These are phyloP conservation scores for Byssoonygena ceratinophila DNA, from an alignment of 2,329 filamentous ascomycete genomes.

Conservation along the genomic window DNA sequence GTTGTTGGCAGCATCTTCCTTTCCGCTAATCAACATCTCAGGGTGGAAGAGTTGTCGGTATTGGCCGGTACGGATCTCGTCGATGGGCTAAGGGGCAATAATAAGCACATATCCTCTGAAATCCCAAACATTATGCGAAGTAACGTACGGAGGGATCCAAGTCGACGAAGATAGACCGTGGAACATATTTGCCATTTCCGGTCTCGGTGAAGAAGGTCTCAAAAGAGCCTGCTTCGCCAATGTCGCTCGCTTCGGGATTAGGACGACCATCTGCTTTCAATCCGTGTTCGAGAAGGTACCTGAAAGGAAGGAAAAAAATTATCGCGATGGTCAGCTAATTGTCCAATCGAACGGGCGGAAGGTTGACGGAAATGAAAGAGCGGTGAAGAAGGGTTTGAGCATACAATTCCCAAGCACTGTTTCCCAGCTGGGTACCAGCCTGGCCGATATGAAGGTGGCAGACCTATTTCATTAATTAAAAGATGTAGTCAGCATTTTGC, in stretches of 20 bases:
- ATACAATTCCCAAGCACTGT: conserved; percentile 60
- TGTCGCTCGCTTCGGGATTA: conserved; percentile 45
- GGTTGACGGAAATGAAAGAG: conserved; percentile 13
- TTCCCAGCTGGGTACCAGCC: conserved; percentile 57
- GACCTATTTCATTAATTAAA: conserved; percentile 46
- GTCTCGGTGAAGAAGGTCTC: conserved; percentile 60
- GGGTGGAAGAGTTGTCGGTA: conserved; percentile 57
- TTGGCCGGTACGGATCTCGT: conserved; percentile 54
- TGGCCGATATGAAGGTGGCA: conserved; percentile 59
- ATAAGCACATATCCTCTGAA: not conserved
- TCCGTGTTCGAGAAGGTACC: conserved; percentile 57
- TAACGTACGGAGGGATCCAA: conserved; percentile 50
- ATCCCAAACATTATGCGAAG: not conserved
- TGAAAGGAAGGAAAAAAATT: conserved; percentile 22
- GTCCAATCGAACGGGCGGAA: not conserved
- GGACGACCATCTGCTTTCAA: conserved; percentile 50
- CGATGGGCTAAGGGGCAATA: conserved; percentile 43
- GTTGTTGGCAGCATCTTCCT: conserved; percentile 60
- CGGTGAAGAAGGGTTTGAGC: conserved; percentile 25
- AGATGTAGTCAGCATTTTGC: conserved; percentile 5
- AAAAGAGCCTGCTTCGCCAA: conserved; percentile 47
- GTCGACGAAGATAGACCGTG: conserved; percentile 57
- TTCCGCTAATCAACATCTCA: conserved; percentile 55
- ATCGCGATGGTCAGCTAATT: not conserved
- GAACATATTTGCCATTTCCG: conserved; percentile 54